Percentiles rank a stretch among this genome's conserved stretches.
These are phyloP conservation scores for Tolypocladium endophyticum DNA, from an alignment of 2,329 filamentous ascomycete species.

Conservation along the genomic window DNA sequence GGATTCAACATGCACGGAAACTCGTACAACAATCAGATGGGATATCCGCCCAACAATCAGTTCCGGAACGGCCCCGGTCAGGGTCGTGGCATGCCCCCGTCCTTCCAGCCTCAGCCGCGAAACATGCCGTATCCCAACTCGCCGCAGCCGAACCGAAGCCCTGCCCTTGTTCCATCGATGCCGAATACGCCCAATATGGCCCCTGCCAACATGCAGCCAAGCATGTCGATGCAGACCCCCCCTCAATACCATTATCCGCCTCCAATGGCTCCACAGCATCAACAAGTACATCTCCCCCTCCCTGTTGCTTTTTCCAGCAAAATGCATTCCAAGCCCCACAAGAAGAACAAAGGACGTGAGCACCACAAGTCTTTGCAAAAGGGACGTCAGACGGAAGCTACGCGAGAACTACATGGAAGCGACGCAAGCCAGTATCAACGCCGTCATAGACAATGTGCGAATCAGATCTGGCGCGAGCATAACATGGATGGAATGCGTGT, in stretches of 20 bases:
- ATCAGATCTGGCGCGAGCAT: slow-evolving; percentile 20
- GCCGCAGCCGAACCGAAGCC: slow-evolving; percentile 55
- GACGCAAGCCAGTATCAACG: slow-evolving; percentile 26
- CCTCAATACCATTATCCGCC: slow-evolving; percentile 52
- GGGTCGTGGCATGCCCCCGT: slow-evolving; percentile 41
- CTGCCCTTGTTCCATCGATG: slow-evolving; percentile 54
- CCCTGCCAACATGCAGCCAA: slow-evolving; percentile 39
- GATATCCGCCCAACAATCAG: slow-evolving; percentile 32
- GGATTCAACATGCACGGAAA: slow-evolving; percentile 32
- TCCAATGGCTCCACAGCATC: slow-evolving; percentile 48
- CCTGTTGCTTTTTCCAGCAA: slow-evolving; percentile 18
- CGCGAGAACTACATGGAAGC: slow-evolving; percentile 20
- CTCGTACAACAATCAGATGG: slow-evolving; percentile 36
- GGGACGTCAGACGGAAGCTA: slow-evolving; percentile 25
- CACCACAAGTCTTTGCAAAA: slow-evolving; percentile 33
- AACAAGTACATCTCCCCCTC: slow-evolving; percentile 48
- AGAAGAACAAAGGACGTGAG: slow-evolving; percentile 36
- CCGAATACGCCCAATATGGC: slow-evolving; percentile 62
- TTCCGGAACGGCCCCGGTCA: slow-evolving; percentile 32
- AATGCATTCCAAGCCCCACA: slow-evolving; percentile 27
- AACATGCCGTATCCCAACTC: slow-evolving; percentile 47
- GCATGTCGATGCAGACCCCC: slow-evolving; percentile 54
- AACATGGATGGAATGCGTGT: slow-evolving; percentile 10
- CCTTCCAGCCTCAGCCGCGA: slow-evolving; percentile 32
- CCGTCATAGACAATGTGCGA: slow-evolving; percentile 35